Percentiles rank a stretch among this genome's conserved stretches.
Evolutionary conservation across 2,329 filamentous ascomycete genomes (phyloP).

Genomic region (Tolypocladium sp.): DNA sequence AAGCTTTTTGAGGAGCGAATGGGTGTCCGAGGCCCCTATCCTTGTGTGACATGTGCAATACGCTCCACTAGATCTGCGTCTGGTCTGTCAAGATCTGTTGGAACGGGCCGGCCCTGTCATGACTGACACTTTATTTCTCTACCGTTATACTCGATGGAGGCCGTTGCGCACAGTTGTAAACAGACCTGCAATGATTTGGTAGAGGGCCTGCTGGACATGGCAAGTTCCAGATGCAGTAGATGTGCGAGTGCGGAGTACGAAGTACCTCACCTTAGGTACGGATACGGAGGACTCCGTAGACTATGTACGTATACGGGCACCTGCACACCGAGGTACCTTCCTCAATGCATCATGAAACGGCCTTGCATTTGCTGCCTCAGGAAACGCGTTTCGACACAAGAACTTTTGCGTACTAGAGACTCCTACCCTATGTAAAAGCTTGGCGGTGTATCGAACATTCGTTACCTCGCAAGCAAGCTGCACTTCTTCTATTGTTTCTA

Average conservation of each 20-base stretch:
- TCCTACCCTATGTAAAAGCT: neutral
- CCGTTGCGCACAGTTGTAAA: too few relatives aligned
- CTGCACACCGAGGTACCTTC: neutral
- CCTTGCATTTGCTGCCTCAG: neutral
- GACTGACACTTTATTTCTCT: too few relatives aligned
- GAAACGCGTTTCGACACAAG: neutral
- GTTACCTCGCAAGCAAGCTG: too few relatives aligned
- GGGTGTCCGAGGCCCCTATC: neutral
- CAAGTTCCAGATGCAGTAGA: neutral
- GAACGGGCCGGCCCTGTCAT: neutral
- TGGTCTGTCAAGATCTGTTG: neutral
- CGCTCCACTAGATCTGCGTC: neutral
- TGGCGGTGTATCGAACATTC: too few relatives aligned
- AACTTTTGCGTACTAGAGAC: neutral
- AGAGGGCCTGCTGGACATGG: neutral
- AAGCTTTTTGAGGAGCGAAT: neutral
- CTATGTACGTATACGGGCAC: too few relatives aligned
- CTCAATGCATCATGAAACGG: neutral
- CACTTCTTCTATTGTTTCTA: too few relatives aligned
- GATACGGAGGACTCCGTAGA: too few relatives aligned
- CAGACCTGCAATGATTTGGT: too few relatives aligned
- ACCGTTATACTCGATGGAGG: neutral
- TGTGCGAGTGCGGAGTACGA: neutral
- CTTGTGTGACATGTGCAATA: too few relatives aligned
- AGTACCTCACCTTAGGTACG: too few relatives aligned